Conservation (phyloP, 371 early-diverging fungal genomes). For the Fennellomyces sp. region DNA sequence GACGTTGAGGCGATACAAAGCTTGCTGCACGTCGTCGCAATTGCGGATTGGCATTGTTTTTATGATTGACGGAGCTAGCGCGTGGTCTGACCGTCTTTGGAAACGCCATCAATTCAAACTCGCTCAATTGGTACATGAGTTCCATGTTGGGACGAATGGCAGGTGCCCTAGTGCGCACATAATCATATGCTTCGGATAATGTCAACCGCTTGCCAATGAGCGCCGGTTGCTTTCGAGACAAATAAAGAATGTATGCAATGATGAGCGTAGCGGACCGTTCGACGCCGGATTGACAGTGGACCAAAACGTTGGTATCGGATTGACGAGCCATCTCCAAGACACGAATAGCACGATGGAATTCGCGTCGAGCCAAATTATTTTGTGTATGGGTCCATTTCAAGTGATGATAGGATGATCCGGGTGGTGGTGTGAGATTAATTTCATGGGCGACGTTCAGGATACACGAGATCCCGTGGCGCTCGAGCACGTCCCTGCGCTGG, state of each 20-base stretch:
- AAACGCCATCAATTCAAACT: conserved; percentile 22
- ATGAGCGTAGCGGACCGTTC: conserved; percentile 37
- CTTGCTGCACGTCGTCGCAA: conserved; percentile 3
- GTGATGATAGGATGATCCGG: conserved; percentile 26
- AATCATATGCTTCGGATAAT: conserved; percentile 21
- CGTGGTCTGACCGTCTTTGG: background rate
- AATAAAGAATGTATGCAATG: conserved; percentile 28
- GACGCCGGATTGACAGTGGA: conserved; percentile 35
- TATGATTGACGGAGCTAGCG: background rate
- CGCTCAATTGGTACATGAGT: conserved; percentile 34
- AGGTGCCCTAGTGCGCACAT: conserved; percentile 31
- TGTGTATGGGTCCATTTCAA: conserved; percentile 36
- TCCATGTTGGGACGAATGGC: conserved; percentile 37
- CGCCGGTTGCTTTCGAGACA: conserved; percentile 8
- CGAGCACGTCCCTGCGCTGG: conserved; percentile 35
- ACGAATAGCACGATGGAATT: conserved; percentile 27
- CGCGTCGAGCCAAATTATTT: conserved; percentile 21
- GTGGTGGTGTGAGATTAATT: conserved; percentile 24
- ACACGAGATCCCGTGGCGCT: conserved; percentile 44
- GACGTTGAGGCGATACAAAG: background rate
- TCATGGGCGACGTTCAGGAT: conserved; percentile 81
- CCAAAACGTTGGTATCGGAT: conserved; percentile 12
- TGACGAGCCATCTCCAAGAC: conserved; percentile 17
- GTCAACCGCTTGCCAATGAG: conserved; percentile 13
- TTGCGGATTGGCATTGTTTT: background rate